A percentile compares a stretch with the other conserved stretches of the same genome.
phyloP scores from a whole-genome alignment of 116 monocot genomes.

The Zostera marina region DNA sequence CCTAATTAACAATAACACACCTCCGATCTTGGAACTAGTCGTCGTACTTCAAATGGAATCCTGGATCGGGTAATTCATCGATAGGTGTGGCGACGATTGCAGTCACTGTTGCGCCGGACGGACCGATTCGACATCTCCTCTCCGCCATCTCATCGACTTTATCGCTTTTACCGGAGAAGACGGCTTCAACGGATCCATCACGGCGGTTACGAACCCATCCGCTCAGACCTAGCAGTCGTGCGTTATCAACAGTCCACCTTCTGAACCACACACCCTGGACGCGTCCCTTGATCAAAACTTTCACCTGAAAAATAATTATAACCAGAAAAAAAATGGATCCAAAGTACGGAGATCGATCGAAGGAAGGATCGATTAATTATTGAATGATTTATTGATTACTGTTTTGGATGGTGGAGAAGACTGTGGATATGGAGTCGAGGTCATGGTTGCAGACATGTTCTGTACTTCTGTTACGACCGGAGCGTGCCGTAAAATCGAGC shows the following conservation, averaged over 20 bases:
- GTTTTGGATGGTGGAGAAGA: not conserved
- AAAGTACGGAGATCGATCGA: not conserved
- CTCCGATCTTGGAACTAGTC: no score
- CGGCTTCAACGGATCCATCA: conserved; percentile 71
- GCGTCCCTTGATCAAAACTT: conserved; percentile 64
- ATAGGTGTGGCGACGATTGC: conserved; percentile 19
- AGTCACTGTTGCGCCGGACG: conserved; percentile 48
- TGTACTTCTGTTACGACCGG: no score
- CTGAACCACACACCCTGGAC: conserved; percentile 78
- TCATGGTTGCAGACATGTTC: not conserved
- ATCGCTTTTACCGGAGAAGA: conserved; percentile 62
- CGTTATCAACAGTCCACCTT: conserved; percentile 71
- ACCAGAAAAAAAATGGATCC: not conserved
- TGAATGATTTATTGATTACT: not conserved
- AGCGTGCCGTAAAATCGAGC: no score
- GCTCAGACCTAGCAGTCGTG: conserved; percentile 39
- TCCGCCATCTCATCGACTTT: conserved; percentile 66
- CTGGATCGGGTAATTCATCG: conserved; percentile 13
- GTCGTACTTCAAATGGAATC: conserved; percentile 44
- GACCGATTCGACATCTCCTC: conserved; percentile 44
- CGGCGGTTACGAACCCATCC: conserved; percentile 89
- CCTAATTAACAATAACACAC: no score
- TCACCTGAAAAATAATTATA: conserved; percentile 19
- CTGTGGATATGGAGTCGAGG: not conserved
- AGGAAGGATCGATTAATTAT: no score